These are phyloP conservation scores for Sordariomycetes sp. DNA, from an alignment of 2,329 filamentous ascomycete species.

Conservation along the genomic window DNA sequence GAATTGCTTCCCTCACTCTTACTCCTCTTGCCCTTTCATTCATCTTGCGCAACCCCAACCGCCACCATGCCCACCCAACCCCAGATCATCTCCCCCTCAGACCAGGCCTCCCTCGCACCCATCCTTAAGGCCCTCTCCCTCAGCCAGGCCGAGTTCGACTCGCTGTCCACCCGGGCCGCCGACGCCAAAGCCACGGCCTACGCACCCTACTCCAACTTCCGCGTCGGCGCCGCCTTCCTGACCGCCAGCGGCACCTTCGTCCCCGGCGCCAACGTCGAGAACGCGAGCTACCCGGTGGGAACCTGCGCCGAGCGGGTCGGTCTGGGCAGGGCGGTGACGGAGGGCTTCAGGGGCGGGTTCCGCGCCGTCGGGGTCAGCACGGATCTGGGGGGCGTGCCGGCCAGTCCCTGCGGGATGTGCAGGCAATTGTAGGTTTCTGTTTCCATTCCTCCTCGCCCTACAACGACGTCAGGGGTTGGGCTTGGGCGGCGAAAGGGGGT, in stretches of 20 bases:
- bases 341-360: slow-evolving; percentile 44
- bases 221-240: slow-evolving; percentile 77
- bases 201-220: slow-evolving; percentile 89
- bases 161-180: slow-evolving; percentile 52
- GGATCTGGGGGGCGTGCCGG: slow-evolving; percentile 59
- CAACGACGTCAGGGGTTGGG: too few species aligned
- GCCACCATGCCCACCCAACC: background rate
- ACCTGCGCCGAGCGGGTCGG: slow-evolving; percentile 93
- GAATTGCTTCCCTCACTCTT: too few species aligned
- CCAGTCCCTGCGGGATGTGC: slow-evolving; percentile 90
- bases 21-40: background rate
- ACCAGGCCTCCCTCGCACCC: slow-evolving; percentile 15
- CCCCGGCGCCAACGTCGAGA: slow-evolving; percentile 81
- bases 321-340: slow-evolving; percentile 67
- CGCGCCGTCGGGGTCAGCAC: slow-evolving; percentile 80
- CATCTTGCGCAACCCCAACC: slow-evolving; percentile 1
- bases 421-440: slow-evolving; percentile 67
- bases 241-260: slow-evolving; percentile 19
- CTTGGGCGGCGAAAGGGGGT: background rate
- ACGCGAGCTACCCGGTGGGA: slow-evolving; percentile 87
- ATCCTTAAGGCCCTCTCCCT: slow-evolving; percentile 33
- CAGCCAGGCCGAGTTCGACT: slow-evolving; percentile 52
- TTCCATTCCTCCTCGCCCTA: background rate
- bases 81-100: slow-evolving; percentile 13
- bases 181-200: slow-evolving; percentile 74